Base-by-base conservation (phyloP, 352 stramenopile species). In the Pythium biforme region DNA sequence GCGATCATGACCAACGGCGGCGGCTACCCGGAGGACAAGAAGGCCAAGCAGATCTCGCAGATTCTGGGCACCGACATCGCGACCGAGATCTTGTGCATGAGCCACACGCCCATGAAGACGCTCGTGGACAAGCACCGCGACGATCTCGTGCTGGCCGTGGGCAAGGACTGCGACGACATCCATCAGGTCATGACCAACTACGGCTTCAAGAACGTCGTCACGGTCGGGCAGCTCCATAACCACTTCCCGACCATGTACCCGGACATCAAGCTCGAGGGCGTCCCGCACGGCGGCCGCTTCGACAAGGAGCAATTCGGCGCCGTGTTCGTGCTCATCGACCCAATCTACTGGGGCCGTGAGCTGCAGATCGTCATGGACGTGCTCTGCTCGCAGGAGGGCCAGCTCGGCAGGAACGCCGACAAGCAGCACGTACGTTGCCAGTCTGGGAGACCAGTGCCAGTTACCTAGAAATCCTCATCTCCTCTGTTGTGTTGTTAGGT, bases 1-100 rank as follows among this genome's bases (percentile, higher is more conserved):
- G 81, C 83, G 41, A 91, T 94, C 68, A 92, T 94, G 86, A 94
- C 86, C 48, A 94, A 94, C 53, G 86, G 83, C 50, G 86, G 86
- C 39, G 86, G 86, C n/a, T 90, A 90, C 69, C 67, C 71, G 3
- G 86, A 94, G 60, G 66, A 73, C n/a, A 90, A 79, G 56, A 94
- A 93, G 63, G 83, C 86, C 37, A 58, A 61, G 29, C 80, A 92
- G 66, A 75, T 94, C 27, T 84, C 83, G 33, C 41, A 81, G 53
- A 90, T 92, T 55, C 43, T 94, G 17, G 81, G 80, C 20, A 72
- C 75, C 3, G 67, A 79, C n/a, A 74, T 94, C n/a, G 64, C 70
- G 3, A 54, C 68, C 17, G 69, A 83, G 6, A 62, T 74, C 25
- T 46, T 92, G 52, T 93, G 83, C 55, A 79, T 94, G 70, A 90